Evolutionary conservation across 371 early-diverging fungal genomes (phyloP), one percentile per base, ranked within the genome.

Genomic region (Rozella allomycis): DNA sequence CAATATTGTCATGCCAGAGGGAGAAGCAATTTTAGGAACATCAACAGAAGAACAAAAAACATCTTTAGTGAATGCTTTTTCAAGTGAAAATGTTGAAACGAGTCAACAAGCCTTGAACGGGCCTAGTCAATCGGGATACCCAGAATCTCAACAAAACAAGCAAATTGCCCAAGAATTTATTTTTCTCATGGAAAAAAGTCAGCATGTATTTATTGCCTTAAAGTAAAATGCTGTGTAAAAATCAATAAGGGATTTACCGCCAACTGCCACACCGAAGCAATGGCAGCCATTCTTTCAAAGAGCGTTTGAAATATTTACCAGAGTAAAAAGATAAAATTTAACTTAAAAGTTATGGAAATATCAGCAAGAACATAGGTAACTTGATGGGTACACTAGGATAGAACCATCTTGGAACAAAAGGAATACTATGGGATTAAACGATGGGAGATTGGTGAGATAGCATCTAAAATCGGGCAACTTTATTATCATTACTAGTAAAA

Each of bases 401-500:
- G 85, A 26, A 47, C 70, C 10, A 52, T 81, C 0, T 49, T 90
- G 20, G 91, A 86, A 46, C 72, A 78, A 45, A 67, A 74, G 25
- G 74, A 70, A 20, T 67, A 75, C 32, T 87, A 88, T 49, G 88
- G 85, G 2, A 50, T 94, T 31, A 86, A 87, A 45, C 71, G 96
- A 8, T 85, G 81, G 76, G 91, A 91, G 48, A 83, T 94, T 34
- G 96, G 96, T 18, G 96, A 94, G 43, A 80, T 88, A 30, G 90
- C 93, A 3, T 84, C 85, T 31, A 94, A 94, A 45, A 88, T 94
- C 41, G 96, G 90, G 3, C 96, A 81, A 38, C 58, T 81, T 9
- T 81, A 78, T 39, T 79, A 81, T 39, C 79, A 78, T 39, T 81
- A 77, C 48, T 78, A 78, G 69, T 72, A 61, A 39, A 19, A 3